Percentiles rank a stretch among this genome's conserved stretches.
These are phyloP conservation scores for Diaporthe citriasiana DNA, from an alignment of 2,329 filamentous ascomycete genomes.

Conservation along the genomic window DNA sequence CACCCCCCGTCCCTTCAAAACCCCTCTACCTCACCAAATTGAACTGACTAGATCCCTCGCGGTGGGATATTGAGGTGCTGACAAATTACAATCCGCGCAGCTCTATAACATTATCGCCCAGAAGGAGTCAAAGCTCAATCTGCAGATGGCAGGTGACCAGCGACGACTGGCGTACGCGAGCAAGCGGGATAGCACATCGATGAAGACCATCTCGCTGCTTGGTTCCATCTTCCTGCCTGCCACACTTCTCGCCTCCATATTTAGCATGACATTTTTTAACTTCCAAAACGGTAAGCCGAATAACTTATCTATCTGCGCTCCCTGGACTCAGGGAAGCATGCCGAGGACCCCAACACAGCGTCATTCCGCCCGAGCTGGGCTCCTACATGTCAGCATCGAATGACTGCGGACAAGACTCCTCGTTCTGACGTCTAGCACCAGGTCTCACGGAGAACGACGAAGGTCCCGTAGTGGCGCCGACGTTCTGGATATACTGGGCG, in stretches of 20 bases:
- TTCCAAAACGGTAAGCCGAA: conserved; percentile 62
- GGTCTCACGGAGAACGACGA: conserved; percentile 45
- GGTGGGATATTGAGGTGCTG: conserved; percentile 28
- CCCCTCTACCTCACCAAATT: conserved; percentile 33
- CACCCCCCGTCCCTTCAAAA: not conserved
- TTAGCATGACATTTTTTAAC: conserved; percentile 78
- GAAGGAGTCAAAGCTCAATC: conserved; percentile 74
- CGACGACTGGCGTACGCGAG: conserved; percentile 71
- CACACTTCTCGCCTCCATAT: conserved; percentile 73
- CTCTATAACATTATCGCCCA: conserved; percentile 77
- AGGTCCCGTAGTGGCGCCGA: conserved; percentile 61
- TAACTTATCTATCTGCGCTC: not conserved
- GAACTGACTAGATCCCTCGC: not conserved
- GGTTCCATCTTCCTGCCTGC: conserved; percentile 75
- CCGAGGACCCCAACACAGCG: conserved; percentile 16
- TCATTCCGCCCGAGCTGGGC: no score
- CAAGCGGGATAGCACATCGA: conserved; percentile 73
- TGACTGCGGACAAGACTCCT: not conserved
- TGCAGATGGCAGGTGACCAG: conserved; percentile 74
- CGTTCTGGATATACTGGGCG: conserved; percentile 75
- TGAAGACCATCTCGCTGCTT: conserved; percentile 76
- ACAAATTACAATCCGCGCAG: conserved; percentile 50
- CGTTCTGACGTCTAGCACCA: not conserved
- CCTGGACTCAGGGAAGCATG: not conserved
- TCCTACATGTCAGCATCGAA: no score